Percentiles rank a stretch among this genome's conserved stretches.
These are phyloP conservation scores for Gnomoniopsis smithogilvyi DNA, from an alignment of 2,329 filamentous ascomycete genomes.

Conservation along the genomic window DNA sequence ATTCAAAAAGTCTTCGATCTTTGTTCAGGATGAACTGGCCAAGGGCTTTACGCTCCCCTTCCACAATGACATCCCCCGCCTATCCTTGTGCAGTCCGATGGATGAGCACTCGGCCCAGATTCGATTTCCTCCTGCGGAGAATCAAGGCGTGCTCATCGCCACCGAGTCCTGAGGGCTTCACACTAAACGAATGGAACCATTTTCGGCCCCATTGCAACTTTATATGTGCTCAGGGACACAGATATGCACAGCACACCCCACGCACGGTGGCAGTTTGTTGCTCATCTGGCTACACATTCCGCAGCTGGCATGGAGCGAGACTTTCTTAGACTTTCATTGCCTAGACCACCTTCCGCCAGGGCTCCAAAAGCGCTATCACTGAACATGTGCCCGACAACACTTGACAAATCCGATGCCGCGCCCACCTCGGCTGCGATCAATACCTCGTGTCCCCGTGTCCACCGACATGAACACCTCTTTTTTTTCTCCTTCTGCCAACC, in stretches of 20 bases:
- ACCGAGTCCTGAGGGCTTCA: conserved; percentile 18
- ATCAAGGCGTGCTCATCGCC: conserved; percentile 11
- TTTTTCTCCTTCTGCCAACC: no score
- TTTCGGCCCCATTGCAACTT: conserved; percentile 16
- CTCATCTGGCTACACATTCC: conserved; percentile 14
- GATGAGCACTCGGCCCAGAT: conserved; percentile 14
- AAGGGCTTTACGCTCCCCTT: conserved; percentile 54
- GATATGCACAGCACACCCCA: conserved; percentile 13
- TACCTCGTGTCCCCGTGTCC: background rate
- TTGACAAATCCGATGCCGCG: background rate
- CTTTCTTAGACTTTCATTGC: conserved; percentile 15
- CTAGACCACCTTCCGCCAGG: conserved; percentile 4
- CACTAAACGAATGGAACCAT: conserved; percentile 1
- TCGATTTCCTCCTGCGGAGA: conserved; percentile 10
- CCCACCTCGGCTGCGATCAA: conserved; percentile 1
- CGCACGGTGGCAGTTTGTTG: conserved; percentile 15
- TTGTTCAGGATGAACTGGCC: conserved; percentile 72
- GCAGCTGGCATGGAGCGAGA: conserved; percentile 14
- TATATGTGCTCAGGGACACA: conserved; percentile 19
- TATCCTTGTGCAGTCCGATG: conserved; percentile 18
- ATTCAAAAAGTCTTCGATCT: conserved; percentile 80
- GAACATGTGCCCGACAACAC: background rate
- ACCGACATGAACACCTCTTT: background rate
- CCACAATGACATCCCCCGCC: conserved; percentile 35
- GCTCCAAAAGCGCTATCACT: conserved; percentile 1